Percentiles rank a stretch among this genome's conserved stretches.
These are phyloP conservation scores for Puccinia hordei DNA, from an alignment of 1,284 basidiomycete species.

Conservation along the genomic window DNA sequence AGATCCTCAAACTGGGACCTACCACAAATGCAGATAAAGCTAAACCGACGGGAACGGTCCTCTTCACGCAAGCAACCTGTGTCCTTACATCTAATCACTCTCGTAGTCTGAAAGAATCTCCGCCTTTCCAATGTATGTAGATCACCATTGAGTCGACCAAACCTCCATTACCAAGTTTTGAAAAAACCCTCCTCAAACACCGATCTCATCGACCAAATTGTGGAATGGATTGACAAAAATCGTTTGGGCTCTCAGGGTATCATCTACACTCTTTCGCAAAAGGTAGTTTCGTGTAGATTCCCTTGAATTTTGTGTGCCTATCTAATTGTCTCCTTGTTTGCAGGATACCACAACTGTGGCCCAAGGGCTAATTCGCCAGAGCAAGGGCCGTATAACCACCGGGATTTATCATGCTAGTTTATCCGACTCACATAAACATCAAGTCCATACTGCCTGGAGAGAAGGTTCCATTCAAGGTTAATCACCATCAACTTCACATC, in stretches of 20 bases:
- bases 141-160: constrained; percentile 58
- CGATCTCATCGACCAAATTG: constrained; percentile 68
- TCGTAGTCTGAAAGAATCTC: constrained; percentile 69
- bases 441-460: constrained; percentile 75
- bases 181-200: constrained; percentile 69
- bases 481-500: neutral
- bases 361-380: constrained; percentile 66
- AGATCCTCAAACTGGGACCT: constrained; percentile 69
- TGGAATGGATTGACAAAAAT: constrained; percentile 71
- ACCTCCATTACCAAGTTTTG: constrained; percentile 76
- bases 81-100: neutral
- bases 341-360: constrained; percentile 75
- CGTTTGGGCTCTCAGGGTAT: constrained; percentile 79
- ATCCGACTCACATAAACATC: constrained; percentile 70
- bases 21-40: constrained; percentile 71
- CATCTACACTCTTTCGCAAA: constrained; percentile 80
- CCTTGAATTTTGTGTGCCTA: neutral
- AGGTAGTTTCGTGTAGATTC: constrained; percentile 62
- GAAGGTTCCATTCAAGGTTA: constrained; percentile 68
- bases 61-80: constrained; percentile 66
- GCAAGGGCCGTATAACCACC: constrained; percentile 71
- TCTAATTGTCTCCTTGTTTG: constrained; percentile 6
- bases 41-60: constrained; percentile 70
- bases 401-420: constrained; percentile 82
- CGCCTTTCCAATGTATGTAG: constrained; percentile 42